These are phyloP conservation scores for Exophiala spinifera DNA, from an alignment of 2,329 filamentous ascomycete genomes.

Conservation along the genomic window DNA sequence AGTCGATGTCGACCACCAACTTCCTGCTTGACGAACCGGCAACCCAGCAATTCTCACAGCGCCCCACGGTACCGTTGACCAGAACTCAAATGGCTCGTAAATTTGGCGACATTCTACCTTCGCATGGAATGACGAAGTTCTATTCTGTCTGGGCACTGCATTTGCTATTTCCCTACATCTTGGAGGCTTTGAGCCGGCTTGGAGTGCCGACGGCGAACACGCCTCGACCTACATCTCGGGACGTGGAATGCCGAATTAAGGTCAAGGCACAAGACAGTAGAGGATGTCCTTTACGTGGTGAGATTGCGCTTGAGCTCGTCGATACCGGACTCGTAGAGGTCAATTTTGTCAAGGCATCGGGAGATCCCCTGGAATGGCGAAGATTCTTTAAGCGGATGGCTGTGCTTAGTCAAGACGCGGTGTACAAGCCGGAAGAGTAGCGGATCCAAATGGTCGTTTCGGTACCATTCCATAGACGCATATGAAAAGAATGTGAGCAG, in stretches of 20 bases:
- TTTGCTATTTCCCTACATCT: conserved; percentile 74
- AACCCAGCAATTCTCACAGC: conserved; percentile 76
- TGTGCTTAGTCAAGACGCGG: conserved; percentile 78
- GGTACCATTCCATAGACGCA: too few relatives aligned
- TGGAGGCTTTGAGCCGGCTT: conserved; percentile 77
- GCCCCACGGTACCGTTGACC: conserved; percentile 73
- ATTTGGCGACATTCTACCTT: conserved; percentile 88
- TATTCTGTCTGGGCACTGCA: conserved; percentile 75
- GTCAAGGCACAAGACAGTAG: conserved; percentile 66
- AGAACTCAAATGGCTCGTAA: conserved; percentile 84
- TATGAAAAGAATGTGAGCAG: not conserved
- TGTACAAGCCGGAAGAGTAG: conserved; percentile 59
- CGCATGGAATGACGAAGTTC: conserved; percentile 85
- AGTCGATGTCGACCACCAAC: conserved; percentile 40
- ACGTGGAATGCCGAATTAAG: conserved; percentile 62
- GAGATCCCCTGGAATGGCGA: conserved; percentile 94
- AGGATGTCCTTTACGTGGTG: conserved; percentile 43
- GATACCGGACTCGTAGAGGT: conserved; percentile 71
- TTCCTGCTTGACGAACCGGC: conserved; percentile 79
- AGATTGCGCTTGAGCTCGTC: conserved; percentile 44
- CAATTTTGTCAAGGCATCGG: conserved; percentile 89
- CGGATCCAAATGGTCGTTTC: not conserved
- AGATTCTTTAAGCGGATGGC: conserved; percentile 96
- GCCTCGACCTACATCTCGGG: conserved; percentile 42
- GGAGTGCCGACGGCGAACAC: conserved; percentile 68